Conservation (phyloP, 345 rosid genomes). For the Odontarrhena argentea region DNA sequence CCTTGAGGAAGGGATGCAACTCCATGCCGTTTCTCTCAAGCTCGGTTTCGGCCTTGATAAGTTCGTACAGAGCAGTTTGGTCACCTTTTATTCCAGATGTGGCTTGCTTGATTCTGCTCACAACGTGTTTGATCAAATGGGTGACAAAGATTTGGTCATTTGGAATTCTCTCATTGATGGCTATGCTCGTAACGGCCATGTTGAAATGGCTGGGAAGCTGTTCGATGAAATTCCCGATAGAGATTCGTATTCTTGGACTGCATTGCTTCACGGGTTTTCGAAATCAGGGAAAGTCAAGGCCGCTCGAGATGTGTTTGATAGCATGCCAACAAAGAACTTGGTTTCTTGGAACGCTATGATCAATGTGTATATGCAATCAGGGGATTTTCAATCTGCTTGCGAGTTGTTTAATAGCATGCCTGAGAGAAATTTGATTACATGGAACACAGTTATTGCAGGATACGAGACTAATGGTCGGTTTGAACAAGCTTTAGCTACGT, state of each 20-base stretch:
- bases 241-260: constrained; percentile 55
- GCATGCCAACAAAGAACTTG: constrained; percentile 43
- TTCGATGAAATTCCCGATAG: constrained; percentile 55
- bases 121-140: constrained; percentile 51
- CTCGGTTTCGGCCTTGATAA: constrained; percentile 52
- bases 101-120: constrained; percentile 44
- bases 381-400: constrained; percentile 38
- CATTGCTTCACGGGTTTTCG: constrained; percentile 53
- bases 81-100: constrained; percentile 54
- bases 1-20: constrained; percentile 56
- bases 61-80: constrained; percentile 60
- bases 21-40: constrained; percentile 59
- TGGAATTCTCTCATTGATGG: constrained; percentile 60
- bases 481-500: constrained; percentile 45
- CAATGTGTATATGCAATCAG: constrained; percentile 49
- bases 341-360: constrained; percentile 56
- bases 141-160: constrained; percentile 46
- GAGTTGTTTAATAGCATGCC: constrained; percentile 45
- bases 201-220: constrained; percentile 45
- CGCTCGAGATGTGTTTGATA: constrained; percentile 52
- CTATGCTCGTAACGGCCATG: constrained; percentile 48
- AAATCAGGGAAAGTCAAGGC: constrained; percentile 44
- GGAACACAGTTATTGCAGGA: constrained; percentile 57
- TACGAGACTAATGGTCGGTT: constrained; percentile 46
- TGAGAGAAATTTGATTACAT: constrained; percentile 45